Base-by-base conservation (phyloP, 768 basidiomycete genomes). In the Tylopilus subfusipes region DNA sequence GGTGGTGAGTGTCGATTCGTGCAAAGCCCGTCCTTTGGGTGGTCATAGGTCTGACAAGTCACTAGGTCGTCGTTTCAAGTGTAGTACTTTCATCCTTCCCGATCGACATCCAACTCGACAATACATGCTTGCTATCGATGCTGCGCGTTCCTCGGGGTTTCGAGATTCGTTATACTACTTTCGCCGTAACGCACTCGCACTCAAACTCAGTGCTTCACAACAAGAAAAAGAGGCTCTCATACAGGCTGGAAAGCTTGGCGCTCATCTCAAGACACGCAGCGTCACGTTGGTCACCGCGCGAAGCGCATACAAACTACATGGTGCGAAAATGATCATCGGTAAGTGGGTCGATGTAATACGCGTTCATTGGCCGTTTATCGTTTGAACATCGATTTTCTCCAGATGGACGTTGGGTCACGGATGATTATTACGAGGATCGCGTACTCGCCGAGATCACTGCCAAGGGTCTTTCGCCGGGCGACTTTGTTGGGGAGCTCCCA, bases 151-250 rank as follows among this genome's bases (percentile, higher is more conserved):
- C 10, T 95, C 93, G 19, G 97, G 97, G 5, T 98, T 93, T 73
- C 83, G 93, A 45, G 97, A 98, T 70, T 98, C 97, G 10, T 76
- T 98, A n/a, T 97, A 98, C 72, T 98, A 98, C 72, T 95, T 98
- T 73, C 88, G 97, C 3, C 82, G 93, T 7, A 97, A 96, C 59
- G 83, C 84, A 0, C 83, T 93, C 27, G 88, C 96, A 16, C 78
- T 94, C 76, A 98, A 98, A 71, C 80, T 97, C 55, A 88, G 87
- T 58, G 92, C 93, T 30, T 90, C 87, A 0, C 88, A 93, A 54
- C 79, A 82, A 18, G 97, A 98, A 73, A 97, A 98, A 68, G 93
- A 98, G 60, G 83, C 86, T 56, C 85, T 98, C 62, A 97, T 99
- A 63, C 81, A 84, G 39, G 83, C 83, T 46, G 93, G 93, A 3